Evolutionary conservation across 2,329 filamentous ascomycete species (phyloP).

Genomic region (Drechslerella coelobrocha): DNA sequence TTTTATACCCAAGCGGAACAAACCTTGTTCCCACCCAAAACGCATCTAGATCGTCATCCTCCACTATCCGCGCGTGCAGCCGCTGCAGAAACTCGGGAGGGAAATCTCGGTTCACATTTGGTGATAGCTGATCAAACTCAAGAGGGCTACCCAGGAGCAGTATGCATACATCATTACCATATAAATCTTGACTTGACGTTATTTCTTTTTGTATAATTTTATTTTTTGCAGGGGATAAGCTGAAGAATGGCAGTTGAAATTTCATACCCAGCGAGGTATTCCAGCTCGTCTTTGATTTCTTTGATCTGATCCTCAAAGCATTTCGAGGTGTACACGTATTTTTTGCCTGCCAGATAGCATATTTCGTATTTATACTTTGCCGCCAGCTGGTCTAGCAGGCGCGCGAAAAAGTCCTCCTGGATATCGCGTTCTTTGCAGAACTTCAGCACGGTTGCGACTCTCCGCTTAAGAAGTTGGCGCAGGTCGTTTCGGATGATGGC

Average conservation of each 20-base stretch:
- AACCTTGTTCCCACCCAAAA: conserved; percentile 18
- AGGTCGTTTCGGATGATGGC: conserved; percentile 49
- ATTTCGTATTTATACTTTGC: conserved; percentile 44
- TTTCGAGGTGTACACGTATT: conserved; percentile 23
- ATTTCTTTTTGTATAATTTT: too few species aligned
- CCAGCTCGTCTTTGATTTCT: conserved; percentile 12
- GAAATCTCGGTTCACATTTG: neutral
- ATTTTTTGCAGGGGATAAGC: too few species aligned
- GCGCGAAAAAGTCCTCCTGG: conserved; percentile 52
- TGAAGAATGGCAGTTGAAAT: neutral
- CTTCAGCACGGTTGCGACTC: conserved; percentile 48
- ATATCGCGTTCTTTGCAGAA: conserved; percentile 52
- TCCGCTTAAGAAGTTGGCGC: conserved; percentile 31
- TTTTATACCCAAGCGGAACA: conserved; percentile 26
- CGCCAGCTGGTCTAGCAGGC: conserved; percentile 49
- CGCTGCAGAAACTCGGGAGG: conserved; percentile 11
- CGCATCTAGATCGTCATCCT: conserved; percentile 17
- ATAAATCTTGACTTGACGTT: too few species aligned
- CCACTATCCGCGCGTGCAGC: conserved; percentile 6
- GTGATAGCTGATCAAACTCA: conserved; percentile 6
- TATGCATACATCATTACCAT: too few species aligned
- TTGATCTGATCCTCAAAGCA: conserved; percentile 24
- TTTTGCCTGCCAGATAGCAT: conserved; percentile 39
- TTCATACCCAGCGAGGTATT: conserved; percentile 14
- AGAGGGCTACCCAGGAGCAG: conserved; percentile 8